Evolutionary conservation across 2,329 filamentous ascomycete species (phyloP), one percentile per base, ranked within the genome.

Genomic region (Cordyceps tenuipes): DNA sequence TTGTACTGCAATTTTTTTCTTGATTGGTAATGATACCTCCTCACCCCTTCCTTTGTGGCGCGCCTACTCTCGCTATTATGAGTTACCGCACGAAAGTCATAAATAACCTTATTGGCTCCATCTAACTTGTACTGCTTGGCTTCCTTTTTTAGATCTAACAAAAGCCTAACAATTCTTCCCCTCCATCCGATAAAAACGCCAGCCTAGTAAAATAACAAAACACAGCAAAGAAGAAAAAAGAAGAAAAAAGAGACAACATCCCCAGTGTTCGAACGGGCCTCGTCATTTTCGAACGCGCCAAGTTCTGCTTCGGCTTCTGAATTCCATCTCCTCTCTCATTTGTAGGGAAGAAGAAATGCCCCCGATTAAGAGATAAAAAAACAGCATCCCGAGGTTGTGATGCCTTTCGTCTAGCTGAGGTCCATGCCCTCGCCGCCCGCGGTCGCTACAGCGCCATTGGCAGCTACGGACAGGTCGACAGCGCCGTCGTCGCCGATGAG

Each of bases 401-500:
- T 57, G 34, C 29, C 1, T 8, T 21, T 4, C 21, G 44, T 26
- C 23, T 26, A 78, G 70, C 74, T 77, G 59, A 77, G 67, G 64
- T 79, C 76, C 76, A 79, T 79, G 65, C 67, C 76, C 34, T 82
- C 86, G 29, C 64, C 52, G 17, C 60, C 57, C 19, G 56, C 34
- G 29, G 53, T 31, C 9, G 29, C 49, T 12, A 50, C 49, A n/a
- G 53, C 34, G 67, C 83, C 80, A 3, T 76, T 78, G 63, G 81
- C 81, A 2, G 78, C 70, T 21, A 77, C 76, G 17, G 80, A 72
- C 68, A 97, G 85, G 63, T 86, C 89, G 31, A 96, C 93, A 26
- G 77, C 79, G 29, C 94, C 94, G 63, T 88, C 85, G 63, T 96
- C 87, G 63, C 91, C 90, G 72, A 99, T 97, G 64, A 99, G 85